Conservation (phyloP, 129 eudicot genomes). For the Artemisia argyi region DNA sequence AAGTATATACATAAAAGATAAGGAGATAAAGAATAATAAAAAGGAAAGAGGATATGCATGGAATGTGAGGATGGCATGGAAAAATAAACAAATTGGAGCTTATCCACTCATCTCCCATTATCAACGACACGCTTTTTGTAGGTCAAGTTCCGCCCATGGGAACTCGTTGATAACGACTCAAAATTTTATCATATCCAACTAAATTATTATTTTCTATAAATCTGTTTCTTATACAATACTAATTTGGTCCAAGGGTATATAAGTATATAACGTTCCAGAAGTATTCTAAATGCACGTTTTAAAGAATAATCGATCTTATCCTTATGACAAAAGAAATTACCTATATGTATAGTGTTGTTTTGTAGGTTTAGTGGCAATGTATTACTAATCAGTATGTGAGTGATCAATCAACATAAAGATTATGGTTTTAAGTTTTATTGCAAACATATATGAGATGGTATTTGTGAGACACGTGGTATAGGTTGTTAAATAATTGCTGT, state of each 20-base stretch:
- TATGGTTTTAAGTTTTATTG: too few species aligned
- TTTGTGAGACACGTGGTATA: too few species aligned
- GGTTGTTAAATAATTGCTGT: too few species aligned
- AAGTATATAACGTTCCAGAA: not conserved
- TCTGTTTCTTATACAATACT: not conserved
- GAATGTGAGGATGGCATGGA: constrained; percentile 23
- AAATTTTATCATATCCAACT: constrained; percentile 23
- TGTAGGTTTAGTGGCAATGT: too few species aligned
- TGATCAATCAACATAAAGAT: too few species aligned
- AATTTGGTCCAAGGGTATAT: not conserved
- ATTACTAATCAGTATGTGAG: too few species aligned
- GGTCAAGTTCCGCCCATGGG: constrained; percentile 28
- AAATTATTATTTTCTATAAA: not conserved
- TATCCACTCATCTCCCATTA: constrained; percentile 20
- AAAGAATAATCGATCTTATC: too few species aligned
- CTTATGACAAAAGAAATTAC: too few species aligned
- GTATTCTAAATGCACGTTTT: not conserved
- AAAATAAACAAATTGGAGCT: constrained; percentile 25
- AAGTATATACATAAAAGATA: not conserved
- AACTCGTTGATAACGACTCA: constrained; percentile 31
- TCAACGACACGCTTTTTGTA: constrained; percentile 33
- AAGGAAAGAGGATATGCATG: constrained; percentile 24
- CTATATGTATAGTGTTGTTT: too few species aligned
- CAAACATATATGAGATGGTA: too few species aligned
- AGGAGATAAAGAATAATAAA: not conserved